A percentile compares a stretch with the other conserved stretches of the same genome.
Evolutionary conservation across 495 filamentous ascomycete genomes (phyloP).

Genomic region (Saxophila tyrrhenica): DNA sequence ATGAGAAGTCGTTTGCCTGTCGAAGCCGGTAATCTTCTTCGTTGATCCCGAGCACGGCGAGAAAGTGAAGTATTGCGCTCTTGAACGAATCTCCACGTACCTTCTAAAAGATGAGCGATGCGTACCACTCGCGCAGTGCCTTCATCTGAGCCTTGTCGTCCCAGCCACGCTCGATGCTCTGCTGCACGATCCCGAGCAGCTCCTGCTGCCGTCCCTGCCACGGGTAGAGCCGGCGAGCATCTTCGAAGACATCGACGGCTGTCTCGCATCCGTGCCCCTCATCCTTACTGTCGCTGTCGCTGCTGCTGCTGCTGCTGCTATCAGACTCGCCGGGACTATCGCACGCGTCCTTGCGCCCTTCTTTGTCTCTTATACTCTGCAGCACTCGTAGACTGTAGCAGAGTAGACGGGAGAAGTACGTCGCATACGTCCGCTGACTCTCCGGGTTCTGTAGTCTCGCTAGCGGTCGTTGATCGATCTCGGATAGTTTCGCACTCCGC

Average conservation of each 20-base stretch:
- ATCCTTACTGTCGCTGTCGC: not conserved
- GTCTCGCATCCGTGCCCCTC: not conserved
- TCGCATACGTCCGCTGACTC: constrained; percentile 1
- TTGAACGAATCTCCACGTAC: constrained; percentile 7
- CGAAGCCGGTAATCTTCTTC: constrained; percentile 2
- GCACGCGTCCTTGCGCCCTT: not conserved
- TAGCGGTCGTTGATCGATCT: not conserved
- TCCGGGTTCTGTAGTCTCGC: not conserved
- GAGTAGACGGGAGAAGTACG: not conserved
- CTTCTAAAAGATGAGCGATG: constrained; percentile 9
- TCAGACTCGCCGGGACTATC: not conserved
- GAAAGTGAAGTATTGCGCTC: constrained; percentile 8
- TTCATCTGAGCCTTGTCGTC: constrained; percentile 2
- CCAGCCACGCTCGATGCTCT: constrained; percentile 2
- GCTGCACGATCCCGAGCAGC: not conserved
- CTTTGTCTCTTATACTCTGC: not conserved
- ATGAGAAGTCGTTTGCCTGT: constrained; percentile 4
- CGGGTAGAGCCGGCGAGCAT: constrained; percentile 2
- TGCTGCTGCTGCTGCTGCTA: not conserved
- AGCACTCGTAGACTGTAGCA: constrained; percentile 1
- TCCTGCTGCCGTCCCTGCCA: constrained; percentile 4
- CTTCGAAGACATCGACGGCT: not conserved
- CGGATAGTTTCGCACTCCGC: constrained; percentile 1
- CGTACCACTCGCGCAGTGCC: not conserved
- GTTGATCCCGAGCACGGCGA: constrained; percentile 8